phyloP scores from a whole-genome alignment of 768 basidiomycete species.

The Mycena vulgaris region DNA sequence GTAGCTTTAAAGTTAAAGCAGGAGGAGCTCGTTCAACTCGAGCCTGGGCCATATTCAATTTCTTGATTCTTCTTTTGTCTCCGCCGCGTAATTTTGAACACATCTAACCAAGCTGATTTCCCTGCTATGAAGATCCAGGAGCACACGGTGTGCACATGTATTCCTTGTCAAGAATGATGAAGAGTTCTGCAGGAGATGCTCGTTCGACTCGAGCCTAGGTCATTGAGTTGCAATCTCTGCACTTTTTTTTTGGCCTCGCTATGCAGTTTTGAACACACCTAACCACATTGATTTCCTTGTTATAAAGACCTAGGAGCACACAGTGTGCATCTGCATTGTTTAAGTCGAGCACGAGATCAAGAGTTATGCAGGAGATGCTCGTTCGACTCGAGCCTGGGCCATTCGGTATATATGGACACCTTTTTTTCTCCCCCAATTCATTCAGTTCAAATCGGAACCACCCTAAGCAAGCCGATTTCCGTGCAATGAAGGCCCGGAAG shows the following conservation, averaged over 20 bases:
- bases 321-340: no score
- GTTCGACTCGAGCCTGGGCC: conserved; percentile 10
- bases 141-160: not conserved
- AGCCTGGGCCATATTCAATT: not conserved
- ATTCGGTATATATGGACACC: not conserved
- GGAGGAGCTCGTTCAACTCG: conserved; percentile 14
- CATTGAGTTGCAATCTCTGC: not conserved
- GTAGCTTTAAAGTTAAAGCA: not conserved
- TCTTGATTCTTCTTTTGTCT: not conserved
- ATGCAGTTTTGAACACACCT: no score
- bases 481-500: no score
- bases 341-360: no score
- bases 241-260: not conserved
- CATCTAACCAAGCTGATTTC: not conserved
- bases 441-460: no score
- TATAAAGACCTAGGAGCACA: no score
- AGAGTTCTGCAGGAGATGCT: not conserved
- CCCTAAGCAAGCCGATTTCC: no score
- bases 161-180: not conserved
- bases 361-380: not conserved
- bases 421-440: not conserved
- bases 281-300: no score
- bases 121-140: not conserved
- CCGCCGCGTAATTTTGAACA: not conserved
- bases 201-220: not conserved